Evolutionary conservation across 2,329 filamentous ascomycete genomes (phyloP), one percentile per base, ranked within the genome.

Genomic region (Neonectria faginata): DNA sequence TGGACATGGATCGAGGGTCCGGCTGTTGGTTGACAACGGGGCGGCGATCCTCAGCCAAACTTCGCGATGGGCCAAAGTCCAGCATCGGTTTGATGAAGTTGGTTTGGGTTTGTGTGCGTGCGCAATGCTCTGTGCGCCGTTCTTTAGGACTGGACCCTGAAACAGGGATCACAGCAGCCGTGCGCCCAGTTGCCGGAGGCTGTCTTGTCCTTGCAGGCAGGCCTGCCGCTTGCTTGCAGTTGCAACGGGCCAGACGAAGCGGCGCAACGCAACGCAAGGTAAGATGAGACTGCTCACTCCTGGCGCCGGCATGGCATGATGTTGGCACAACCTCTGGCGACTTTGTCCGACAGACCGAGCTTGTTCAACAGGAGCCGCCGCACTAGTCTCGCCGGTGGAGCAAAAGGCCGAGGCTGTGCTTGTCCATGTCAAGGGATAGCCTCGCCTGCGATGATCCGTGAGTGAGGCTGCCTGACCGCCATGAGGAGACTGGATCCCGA

Each of bases 401-500:
- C 14, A 39, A 16, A 16, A 18, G 45, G 47, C 44, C 27, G 54
- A 18, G 39, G 36, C 44, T 57, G 57, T 60, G 45, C 70, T 47
- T 27, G 33, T 29, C 50, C 27, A 22, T 61, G 66, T 64, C 67
- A 71, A 65, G 72, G 72, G 72, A 74, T 74, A 72, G 68, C 72
- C 72, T 74, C 70, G 70, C 70, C 67, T 66, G 62, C 47, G 65
- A 48, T 51, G 31, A 58, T 62, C 42, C 41, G 54, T 57, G 67
- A 72, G 72, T 67, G 71, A 74, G 72, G 72, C 73, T 74, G 72
- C 69, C 71, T 74, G 73, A 74, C 73, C 72, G 73, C 73, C 50
- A 62, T 57, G 47, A 60, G 51, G 44, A 66, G 61, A 70, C 65
- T 66, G 66, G 70, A 72, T 65, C 58, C 62, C 58, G 57, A 73